Percentiles rank a stretch among this genome's conserved stretches.
phyloP scores from a whole-genome alignment of 257 asterid genomes.

The Solanum pennellii region DNA sequence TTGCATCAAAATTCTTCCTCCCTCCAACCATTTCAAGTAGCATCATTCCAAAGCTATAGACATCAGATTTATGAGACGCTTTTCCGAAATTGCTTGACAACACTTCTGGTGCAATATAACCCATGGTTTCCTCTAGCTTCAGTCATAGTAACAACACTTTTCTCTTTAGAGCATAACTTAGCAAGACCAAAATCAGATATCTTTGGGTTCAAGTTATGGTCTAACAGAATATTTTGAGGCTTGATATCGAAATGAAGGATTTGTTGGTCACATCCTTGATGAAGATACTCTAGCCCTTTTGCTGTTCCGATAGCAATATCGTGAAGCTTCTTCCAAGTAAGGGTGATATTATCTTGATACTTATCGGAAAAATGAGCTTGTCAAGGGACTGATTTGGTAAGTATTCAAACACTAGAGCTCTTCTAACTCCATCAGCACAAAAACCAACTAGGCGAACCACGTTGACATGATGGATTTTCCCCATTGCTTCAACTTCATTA shows the following conservation, averaged over 20 bases:
- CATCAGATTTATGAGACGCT: constrained; percentile 23
- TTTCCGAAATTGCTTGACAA: constrained; percentile 21
- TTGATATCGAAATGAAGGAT: constrained; percentile 11
- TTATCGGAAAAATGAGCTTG: constrained; percentile 13
- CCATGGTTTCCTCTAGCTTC: constrained; percentile 29
- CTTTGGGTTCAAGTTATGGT: constrained; percentile 15
- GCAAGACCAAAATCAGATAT: constrained; percentile 27
- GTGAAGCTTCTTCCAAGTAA: constrained; percentile 5
- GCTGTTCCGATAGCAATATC: constrained; percentile 18
- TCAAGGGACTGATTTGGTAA: constrained; percentile 24
- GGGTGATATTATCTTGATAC: neutral
- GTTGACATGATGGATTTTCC: constrained; percentile 25
- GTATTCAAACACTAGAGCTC: constrained; percentile 28
- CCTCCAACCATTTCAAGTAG: constrained; percentile 36
- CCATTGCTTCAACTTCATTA: constrained; percentile 27
- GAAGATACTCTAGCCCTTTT: constrained; percentile 20
- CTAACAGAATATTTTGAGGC: constrained; percentile 22
- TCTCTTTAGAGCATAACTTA: constrained; percentile 16
- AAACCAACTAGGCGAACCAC: constrained; percentile 25
- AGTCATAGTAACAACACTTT: constrained; percentile 14
- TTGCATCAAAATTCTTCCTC: constrained; percentile 13
- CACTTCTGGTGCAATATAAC: constrained; percentile 31
- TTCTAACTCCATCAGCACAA: constrained; percentile 28
- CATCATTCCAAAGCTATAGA: constrained; percentile 25
- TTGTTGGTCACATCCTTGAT: constrained; percentile 5